Base-by-base conservation (phyloP, 2,329 filamentous ascomycete genomes). In the Apiospora saccharicola region DNA sequence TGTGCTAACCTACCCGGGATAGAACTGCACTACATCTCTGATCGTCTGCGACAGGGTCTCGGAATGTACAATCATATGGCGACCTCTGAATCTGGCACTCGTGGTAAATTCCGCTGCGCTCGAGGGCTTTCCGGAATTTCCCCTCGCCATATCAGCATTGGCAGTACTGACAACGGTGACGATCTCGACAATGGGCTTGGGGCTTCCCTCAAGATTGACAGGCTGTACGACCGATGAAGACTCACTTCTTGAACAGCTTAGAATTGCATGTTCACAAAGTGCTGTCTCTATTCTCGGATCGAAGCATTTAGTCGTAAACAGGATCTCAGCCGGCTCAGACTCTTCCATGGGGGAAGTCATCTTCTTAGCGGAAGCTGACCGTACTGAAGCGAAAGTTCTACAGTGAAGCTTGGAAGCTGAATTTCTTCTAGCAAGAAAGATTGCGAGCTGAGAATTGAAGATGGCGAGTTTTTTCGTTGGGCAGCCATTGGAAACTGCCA, bases 251-350 rank as follows among this genome's bases (percentile, higher is more conserved):
- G 26, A 61, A 22, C 16, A 34, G 6, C 26, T 61, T 4, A 61
- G 53, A 16, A 37, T 14, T 12, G 5, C 14, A 19, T 61, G 30
- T 3, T 37, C 30, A 4, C 30, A 37, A 3, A 37, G 19, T 7
- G 53, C 30, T 6, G 6, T 37, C 5, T 22, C 16, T 16, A 61
- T 6, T 1, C n/a, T 16, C 34, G 30, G 26, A 19, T 61, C 12
- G 53, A 37, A 61, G 53, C 53, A 61, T 61, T 37, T 61, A 19
- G 53, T 61, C 16, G 53, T 61, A 30, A 37, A 61, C 53, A 22
- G 16, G 30, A 61, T 37, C 2, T 22, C 30, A 4, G 4, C 3
- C 14, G 30, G 2, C 53, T 37, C 30, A 2, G 53, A 16, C 30
- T 61, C 14, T 16, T 61, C 53, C 16, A 61, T 61, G 10, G 16